Conservation (phyloP, 495 filamentous ascomycete species). For the Penicillium cosmopolitanum region DNA sequence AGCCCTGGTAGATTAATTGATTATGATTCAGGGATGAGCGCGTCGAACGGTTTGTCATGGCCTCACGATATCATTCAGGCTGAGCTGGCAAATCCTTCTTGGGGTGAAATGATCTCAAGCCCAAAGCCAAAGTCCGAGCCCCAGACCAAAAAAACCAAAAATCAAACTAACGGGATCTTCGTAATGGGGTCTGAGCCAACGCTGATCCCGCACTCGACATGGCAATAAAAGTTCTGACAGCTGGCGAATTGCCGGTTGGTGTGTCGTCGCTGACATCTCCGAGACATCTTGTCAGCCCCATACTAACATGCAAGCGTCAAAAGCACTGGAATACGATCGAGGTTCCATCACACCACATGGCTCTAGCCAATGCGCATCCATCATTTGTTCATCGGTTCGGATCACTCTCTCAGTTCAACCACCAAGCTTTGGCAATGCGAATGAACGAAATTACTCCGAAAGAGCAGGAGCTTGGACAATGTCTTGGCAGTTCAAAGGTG, state of each 20-base stretch:
- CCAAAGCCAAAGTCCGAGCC: neutral
- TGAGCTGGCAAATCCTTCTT: neutral
- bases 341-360: slow-evolving; percentile 3
- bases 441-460: slow-evolving; percentile 21
- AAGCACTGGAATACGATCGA: neutral
- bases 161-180: slow-evolving; percentile 1
- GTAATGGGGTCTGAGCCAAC: neutral
- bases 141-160: neutral
- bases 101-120: neutral
- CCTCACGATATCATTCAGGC: neutral
- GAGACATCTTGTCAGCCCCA: neutral
- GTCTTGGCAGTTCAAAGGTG: slow-evolving; percentile 27
- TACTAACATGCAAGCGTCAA: neutral
- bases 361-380: neutral
- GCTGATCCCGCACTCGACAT: neutral
- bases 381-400: neutral
- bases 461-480: slow-evolving; percentile 15
- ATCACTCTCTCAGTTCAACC: neutral
- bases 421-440: slow-evolving; percentile 12
- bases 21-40: no score
- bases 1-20: neutral
- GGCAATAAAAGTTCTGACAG: neutral
- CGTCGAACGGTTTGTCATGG: no score
- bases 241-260: neutral
- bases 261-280: slow-evolving; percentile 4